Base-by-base conservation (phyloP, 768 basidiomycete species). In the Collybia sordida region DNA sequence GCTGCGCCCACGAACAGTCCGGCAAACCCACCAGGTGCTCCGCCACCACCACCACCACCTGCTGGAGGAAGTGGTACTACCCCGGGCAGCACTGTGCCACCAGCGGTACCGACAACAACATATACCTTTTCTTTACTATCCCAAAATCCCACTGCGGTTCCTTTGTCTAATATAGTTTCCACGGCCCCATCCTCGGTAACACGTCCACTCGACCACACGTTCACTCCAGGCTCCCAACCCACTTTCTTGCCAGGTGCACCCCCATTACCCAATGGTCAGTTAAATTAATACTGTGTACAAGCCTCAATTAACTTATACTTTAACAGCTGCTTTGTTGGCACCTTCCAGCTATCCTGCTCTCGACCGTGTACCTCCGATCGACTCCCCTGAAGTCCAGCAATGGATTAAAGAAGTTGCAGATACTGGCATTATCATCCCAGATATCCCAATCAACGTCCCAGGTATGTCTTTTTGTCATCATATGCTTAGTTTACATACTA, bases 401-500 rank as follows among this genome's bases (percentile, higher is more conserved):
- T 92, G 90, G 90, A 82, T 85, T n/a, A 44, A 72, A 47, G 80
- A 86, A 12, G 82, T 90, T 21, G 42, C 59, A 4, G 67, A 69
- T 38, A 79, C 82, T 8, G 84, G 85, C 31, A 57, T 88, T 34
- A 39, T 59, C 2, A 85, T 90, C 58, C 88, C 90, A 6, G 56
- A 72, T 62, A 67, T 86, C 52, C 17, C 64, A 2, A 64, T 67
- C 21, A 87, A 72, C 43, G 59, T 67, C 17, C 54, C 62, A 9
- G 77, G 76, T 75, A 15, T 27, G 71, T n/a, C 63, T 23, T 17
- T 50, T 45, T 34, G 39, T 14, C 21, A 3, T 44, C 40, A 19
- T 18, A 2, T 36, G 39, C 51, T 51, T 46, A 31, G 38, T 35
- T 27, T 41, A 31, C 34, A 51, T 53, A 34, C 38, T 23, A 37